A percentile compares a stretch with the other conserved stretches of the same genome.
Evolutionary conservation across 1,139 yeast species (phyloP).

Genomic region (Martiniozyma asiatica): DNA sequence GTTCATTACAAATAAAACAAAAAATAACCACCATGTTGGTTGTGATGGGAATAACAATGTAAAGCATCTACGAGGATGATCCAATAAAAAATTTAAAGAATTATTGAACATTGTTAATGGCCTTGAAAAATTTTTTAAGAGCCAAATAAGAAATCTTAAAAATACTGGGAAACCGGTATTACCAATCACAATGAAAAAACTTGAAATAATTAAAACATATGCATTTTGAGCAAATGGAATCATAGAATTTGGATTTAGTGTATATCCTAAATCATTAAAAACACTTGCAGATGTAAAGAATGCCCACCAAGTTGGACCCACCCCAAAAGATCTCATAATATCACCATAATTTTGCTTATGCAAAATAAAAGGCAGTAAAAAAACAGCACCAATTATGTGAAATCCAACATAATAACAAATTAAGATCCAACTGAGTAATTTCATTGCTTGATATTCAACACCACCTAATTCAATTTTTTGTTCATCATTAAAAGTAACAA

Average conservation of each 20-base stretch:
- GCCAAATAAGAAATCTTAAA: slow-evolving; percentile 72
- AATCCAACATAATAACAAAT: slow-evolving; percentile 63
- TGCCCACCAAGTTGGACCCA: slow-evolving; percentile 85
- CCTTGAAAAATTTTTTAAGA: slow-evolving; percentile 53
- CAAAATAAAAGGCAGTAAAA: slow-evolving; percentile 59
- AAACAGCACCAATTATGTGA: slow-evolving; percentile 46
- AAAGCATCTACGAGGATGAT: slow-evolving; percentile 95
- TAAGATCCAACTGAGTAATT: slow-evolving; percentile 58
- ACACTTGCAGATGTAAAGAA: slow-evolving; percentile 68
- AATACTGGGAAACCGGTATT: slow-evolving; percentile 88
- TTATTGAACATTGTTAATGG: slow-evolving; percentile 59
- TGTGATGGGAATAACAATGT: slow-evolving; percentile 82
- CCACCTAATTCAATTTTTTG: slow-evolving; percentile 96
- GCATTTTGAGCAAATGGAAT: slow-evolving; percentile 46
- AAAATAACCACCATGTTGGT: slow-evolving; percentile 91
- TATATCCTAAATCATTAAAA: slow-evolving; percentile 75
- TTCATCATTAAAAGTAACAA: slow-evolving; percentile 65
- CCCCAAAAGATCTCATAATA: slow-evolving; percentile 39
- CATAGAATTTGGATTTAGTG: slow-evolving; percentile 76
- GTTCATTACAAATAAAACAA: slow-evolving; percentile 61
- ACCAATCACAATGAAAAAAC: slow-evolving; percentile 73
- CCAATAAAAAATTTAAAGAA: slow-evolving; percentile 74
- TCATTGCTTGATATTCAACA: slow-evolving; percentile 86
- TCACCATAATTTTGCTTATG: slow-evolving; percentile 30
- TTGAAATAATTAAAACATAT: slow-evolving; percentile 49